Evolutionary conservation across 441 rosid genomes (phyloP), one percentile per base, ranked within the genome.

Genomic region (Erodium moschatum): DNA sequence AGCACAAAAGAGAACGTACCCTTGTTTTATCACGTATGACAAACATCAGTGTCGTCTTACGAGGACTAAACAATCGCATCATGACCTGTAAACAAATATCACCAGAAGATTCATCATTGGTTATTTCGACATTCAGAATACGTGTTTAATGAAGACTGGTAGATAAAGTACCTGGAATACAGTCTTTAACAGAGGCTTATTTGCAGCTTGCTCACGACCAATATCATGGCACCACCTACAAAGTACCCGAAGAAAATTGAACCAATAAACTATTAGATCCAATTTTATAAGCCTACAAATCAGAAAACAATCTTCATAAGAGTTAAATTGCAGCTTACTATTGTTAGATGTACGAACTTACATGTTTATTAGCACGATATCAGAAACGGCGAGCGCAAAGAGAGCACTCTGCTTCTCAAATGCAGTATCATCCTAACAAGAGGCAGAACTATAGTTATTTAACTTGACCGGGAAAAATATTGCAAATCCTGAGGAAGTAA

Each of bases 381-480:
- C 99, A 58, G 99, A 92, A 76, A 96, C 97, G 38, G 98, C 99
- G 67, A 96, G 89, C 31, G 99, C 98, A 77, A 96, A 96, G 70
- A 96, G 98, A 64, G 99, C 97, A 84, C 98, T 96, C 82, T 96
- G 99, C 85, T 96, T 96, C 87, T 96, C 99, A 76, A 96, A 96
- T 40, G 98, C 92, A 65, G 99, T 95, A 79, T 95, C 98, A 74
- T 95, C 99, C 98, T 95, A 76, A 50, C 79, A 16, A 68, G 64
- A 60, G n/a, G 31, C 29, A 11, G 5, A 6, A 9, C 12, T 19
- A 12, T 56, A 56, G 63, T 56, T 56, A 60, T 60, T 60, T 20
- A 60, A 18, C 13, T 9, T 58, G 63, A 21, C 62, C 10, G 24
- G 11, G 18, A 0, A 52, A 52, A 0, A n/a, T 15, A 54, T 15